Evolutionary conservation across 139 green algal genomes (phyloP).

Genomic region (Auxenochlorella pyrenoidosa): DNA sequence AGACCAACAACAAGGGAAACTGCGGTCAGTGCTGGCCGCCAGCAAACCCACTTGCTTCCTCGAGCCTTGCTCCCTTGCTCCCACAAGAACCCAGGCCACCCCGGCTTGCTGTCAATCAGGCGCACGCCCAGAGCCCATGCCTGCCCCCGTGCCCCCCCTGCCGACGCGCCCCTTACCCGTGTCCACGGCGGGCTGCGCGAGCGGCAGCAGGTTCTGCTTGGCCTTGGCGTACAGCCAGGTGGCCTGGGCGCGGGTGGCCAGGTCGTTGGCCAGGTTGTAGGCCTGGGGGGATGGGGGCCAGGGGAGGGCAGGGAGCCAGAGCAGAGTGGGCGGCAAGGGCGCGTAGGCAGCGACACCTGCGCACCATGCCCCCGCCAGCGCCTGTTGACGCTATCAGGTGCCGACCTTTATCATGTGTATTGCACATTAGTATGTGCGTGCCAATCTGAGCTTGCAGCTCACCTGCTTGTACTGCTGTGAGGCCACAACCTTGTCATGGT

Average conservation of each 20-base stretch:
- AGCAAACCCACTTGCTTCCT: too few relatives aligned
- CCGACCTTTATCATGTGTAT: too few relatives aligned
- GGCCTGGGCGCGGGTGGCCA: slow-evolving; percentile 22
- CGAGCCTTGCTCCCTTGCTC: too few relatives aligned
- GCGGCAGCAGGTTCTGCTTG: slow-evolving; percentile 31
- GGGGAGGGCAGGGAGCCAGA: neutral
- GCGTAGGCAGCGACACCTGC: too few relatives aligned
- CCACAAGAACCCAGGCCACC: too few relatives aligned
- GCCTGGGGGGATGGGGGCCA: neutral
- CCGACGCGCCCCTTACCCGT: neutral
- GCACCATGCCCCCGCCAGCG: too few relatives aligned
- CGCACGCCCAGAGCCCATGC: neutral
- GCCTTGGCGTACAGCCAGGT: slow-evolving; percentile 31
- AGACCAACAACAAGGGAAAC: neutral
- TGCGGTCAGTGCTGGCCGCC: too few relatives aligned
- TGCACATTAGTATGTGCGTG: too few relatives aligned
- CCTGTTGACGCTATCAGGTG: too few relatives aligned
- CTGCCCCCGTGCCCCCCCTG: neutral
- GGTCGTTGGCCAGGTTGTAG: slow-evolving; percentile 6
- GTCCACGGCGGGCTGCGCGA: slow-evolving; percentile 19
- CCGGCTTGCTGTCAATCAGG: too few relatives aligned
- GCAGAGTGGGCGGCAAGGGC: neutral
- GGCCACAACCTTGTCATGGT: slow-evolving; percentile 47
- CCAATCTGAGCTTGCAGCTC: neutral
- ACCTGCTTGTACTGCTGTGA: slow-evolving; percentile 46